phyloP scores from a whole-genome alignment of 371 early-diverging fungal species.

The Paraphysoderma sedebokerense region DNA sequence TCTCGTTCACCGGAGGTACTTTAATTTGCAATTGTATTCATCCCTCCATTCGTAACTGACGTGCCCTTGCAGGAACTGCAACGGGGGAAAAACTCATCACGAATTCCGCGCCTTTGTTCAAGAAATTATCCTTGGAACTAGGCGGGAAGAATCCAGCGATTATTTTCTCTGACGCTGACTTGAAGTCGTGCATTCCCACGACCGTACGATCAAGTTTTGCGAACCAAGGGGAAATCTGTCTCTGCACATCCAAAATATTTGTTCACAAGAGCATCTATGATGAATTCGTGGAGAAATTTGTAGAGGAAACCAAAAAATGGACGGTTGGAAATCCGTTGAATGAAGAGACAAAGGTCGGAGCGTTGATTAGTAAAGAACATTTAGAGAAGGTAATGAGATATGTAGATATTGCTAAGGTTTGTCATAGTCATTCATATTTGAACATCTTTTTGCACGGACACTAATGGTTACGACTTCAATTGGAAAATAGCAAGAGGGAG shows the following conservation, averaged over 20 bases:
- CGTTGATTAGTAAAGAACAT: slow-evolving; percentile 40
- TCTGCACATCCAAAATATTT: slow-evolving; percentile 46
- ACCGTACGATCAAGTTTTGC: slow-evolving; percentile 33
- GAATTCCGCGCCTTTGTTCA: slow-evolving; percentile 29
- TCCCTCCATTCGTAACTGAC: not conserved
- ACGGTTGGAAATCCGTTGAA: slow-evolving; percentile 44
- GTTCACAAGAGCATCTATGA: slow-evolving; percentile 42
- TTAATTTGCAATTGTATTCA: not conserved
- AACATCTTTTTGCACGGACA: no score
- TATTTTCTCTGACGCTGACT: slow-evolving; percentile 50
- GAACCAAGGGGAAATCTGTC: slow-evolving; percentile 58
- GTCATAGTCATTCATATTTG: no score
- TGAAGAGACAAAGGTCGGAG: slow-evolving; percentile 32
- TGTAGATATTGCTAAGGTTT: slow-evolving; percentile 36
- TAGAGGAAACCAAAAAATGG: slow-evolving; percentile 17
- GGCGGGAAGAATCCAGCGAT: slow-evolving; percentile 65
- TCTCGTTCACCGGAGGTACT: slow-evolving; percentile 57
- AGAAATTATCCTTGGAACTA: slow-evolving; percentile 51
- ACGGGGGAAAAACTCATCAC: slow-evolving; percentile 38
- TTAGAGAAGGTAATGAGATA: slow-evolving; percentile 47
- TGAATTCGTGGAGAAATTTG: slow-evolving; percentile 28
- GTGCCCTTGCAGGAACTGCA: slow-evolving; percentile 27
- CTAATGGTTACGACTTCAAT: no score
- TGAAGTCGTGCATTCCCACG: slow-evolving; percentile 34
- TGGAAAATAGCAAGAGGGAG: no score